Evolutionary conservation across 176 grass and related monocot species (phyloP), one percentile per base, ranked within the genome.

Genomic region (Bromus sterilis): DNA sequence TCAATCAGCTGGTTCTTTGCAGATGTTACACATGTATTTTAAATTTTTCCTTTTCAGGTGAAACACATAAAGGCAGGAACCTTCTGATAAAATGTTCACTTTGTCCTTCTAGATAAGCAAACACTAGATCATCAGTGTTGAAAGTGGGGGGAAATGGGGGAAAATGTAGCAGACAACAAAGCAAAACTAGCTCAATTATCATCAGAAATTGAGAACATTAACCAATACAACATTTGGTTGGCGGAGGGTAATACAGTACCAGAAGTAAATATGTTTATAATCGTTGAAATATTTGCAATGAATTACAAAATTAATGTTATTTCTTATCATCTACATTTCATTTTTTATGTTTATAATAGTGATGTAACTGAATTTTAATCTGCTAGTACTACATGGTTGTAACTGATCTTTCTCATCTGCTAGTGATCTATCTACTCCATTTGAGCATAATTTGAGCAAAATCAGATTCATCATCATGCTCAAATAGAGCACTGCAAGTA

Each of bases 271-370:
- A 56, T 28, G 55, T 71, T 76, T 4, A 48, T 25, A 23, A 62
- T 12, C 30, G 46, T 39, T 33, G 5, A 40, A 40, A 61, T 57
- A n/a, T n/a, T n/a, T n/a, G n/a, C n/a, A n/a, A 77, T 28, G 5
- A 51, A 61, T 23, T 49, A 15, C 25, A 86, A 89, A 37, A 39
- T 36, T 24, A 58, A 77, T n/a, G n/a, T n/a, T n/a, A n/a, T n/a
- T n/a, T n/a, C n/a, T n/a, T n/a, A n/a, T n/a, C n/a, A n/a, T n/a
- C n/a, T n/a, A n/a, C n/a, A n/a, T n/a, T n/a, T n/a, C n/a, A n/a
- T n/a, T n/a, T n/a, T n/a, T n/a, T n/a, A n/a, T n/a, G n/a, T n/a
- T n/a, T n/a, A n/a, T n/a, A n/a, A n/a, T n/a, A n/a, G n/a, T n/a
- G n/a, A n/a, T n/a, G n/a, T n/a, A n/a, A n/a, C n/a, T n/a, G n/a